Base-by-base conservation (phyloP, 2,329 filamentous ascomycete species). In the Exophiala oligosperma region DNA sequence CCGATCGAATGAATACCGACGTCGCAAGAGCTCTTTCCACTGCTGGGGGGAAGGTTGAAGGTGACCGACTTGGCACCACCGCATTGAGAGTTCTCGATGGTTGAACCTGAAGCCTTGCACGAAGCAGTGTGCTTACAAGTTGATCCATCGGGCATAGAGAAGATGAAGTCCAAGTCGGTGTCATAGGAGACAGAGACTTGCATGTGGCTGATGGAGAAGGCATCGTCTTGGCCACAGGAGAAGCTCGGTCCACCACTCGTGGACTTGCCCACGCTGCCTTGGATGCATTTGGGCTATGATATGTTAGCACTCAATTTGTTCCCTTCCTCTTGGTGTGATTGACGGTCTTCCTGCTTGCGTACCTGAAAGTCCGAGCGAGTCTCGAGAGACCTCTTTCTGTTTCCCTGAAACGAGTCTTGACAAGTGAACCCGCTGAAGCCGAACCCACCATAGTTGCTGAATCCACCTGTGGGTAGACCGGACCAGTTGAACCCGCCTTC, bases 21-120 rank as follows among this genome's bases (percentile, higher is more conserved):
- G 67, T 82, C 81, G 79, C 90, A 94, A 67, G 80, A 75, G 72
- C 84, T 80, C 59, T 78, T 71, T 69, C 81, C 80, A 62, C 72
- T 74, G 53, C 81, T 73, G 63, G 83, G 77, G 70, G 87, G 84
- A 58, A 83, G 74, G 64, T 80, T 77, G 72, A 97, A 86, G 54
- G 84, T 86, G 61, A 97, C 91, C 57, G 85, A 86, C 72, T 83
- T 91, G 64, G 93, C 92, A 75, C 92, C 92, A 84, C 92, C 93
- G 73, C 93, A 97, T 81, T 97, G 91, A 61, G 79, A 84, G 83
- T 97, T 97, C 76, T 84, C 77, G 68, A 97, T 81, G 48, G 82
- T 83, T 58, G 85, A 87, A 68, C 90, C 90, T 14, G 81, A 77
- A 55, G 81, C 78, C 64, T 80, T 84, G 83, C 91, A 95, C 52